A percentile compares a stretch with the other conserved stretches of the same genome.
phyloP scores from a whole-genome alignment of 768 basidiomycete genomes.

The Psilocybe cyanescens region DNA sequence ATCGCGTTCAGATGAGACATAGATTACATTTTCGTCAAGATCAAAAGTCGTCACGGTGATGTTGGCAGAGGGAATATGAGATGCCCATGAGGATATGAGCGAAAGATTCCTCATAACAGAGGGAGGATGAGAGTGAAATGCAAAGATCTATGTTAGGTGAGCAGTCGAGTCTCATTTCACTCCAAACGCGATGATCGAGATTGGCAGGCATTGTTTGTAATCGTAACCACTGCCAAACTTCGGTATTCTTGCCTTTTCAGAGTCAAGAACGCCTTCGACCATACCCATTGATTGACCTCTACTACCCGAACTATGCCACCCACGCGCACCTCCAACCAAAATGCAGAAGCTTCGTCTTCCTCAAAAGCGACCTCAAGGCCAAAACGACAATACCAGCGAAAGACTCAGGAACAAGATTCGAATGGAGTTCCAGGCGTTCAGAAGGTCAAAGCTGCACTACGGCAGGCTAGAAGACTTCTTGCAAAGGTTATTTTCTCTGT shows the following conservation, averaged over 20 bases:
- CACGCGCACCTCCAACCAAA: slow-evolving; percentile 22
- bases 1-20: slow-evolving; percentile 56
- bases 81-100: slow-evolving; percentile 36
- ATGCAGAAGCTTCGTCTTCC: slow-evolving; percentile 30
- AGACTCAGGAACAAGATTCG: slow-evolving; percentile 31
- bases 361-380: slow-evolving; percentile 26
- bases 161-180: slow-evolving; percentile 12
- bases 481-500: slow-evolving; percentile 59
- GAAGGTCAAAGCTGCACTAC: slow-evolving; percentile 82
- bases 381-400: slow-evolving; percentile 26
- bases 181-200: slow-evolving; percentile 19
- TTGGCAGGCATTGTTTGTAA: slow-evolving; percentile 25
- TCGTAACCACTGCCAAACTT: slow-evolving; percentile 19
- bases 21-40: slow-evolving; percentile 63
- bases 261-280: background rate
- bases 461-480: slow-evolving; percentile 83
- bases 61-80: slow-evolving; percentile 25
- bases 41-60: slow-evolving; percentile 59
- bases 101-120: slow-evolving; percentile 61
- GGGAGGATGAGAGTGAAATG: slow-evolving; percentile 4
- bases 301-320: slow-evolving; percentile 25
- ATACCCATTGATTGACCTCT: background rate
- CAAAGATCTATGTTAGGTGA: background rate
- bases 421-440: slow-evolving; percentile 66
- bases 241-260: slow-evolving; percentile 9